A percentile compares a stretch with the other conserved stretches of the same genome.
phyloP scores from a whole-genome alignment of 768 basidiomycete species.

The Trametes gibbosa region DNA sequence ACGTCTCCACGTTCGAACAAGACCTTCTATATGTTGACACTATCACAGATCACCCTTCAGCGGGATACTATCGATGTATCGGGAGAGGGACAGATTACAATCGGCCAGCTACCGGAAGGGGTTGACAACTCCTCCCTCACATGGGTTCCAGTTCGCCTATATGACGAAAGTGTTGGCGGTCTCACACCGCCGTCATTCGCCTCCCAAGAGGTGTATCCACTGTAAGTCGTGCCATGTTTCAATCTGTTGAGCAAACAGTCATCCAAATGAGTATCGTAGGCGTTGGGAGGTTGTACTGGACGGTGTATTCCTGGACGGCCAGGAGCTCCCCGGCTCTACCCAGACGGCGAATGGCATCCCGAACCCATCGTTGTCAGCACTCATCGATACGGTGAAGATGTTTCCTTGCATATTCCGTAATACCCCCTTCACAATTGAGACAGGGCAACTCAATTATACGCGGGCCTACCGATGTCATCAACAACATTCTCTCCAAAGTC shows the following conservation, averaged over 20 bases:
- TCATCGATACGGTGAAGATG: conserved; percentile 65
- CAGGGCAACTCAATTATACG: conserved; percentile 79
- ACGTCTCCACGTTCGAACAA: not conserved
- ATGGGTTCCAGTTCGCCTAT: conserved; percentile 64
- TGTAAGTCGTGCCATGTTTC: conserved; percentile 16
- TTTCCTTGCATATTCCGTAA: not conserved
- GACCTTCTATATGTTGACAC: not conserved
- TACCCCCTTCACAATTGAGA: not conserved
- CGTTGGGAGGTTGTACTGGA: conserved; percentile 72
- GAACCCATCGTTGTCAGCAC: conserved; percentile 48
- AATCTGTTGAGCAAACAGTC: not conserved
- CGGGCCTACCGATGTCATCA: conserved; percentile 65
- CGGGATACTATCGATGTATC: conserved; percentile 65
- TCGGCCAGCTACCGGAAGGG: conserved; percentile 61
- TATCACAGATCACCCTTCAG: conserved; percentile 55
- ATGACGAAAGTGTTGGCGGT: conserved; percentile 51
- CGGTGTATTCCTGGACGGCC: conserved; percentile 69
- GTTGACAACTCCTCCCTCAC: conserved; percentile 52
- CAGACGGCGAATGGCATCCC: conserved; percentile 43
- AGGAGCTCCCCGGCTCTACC: conserved; percentile 53
- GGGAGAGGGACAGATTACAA: conserved; percentile 63
- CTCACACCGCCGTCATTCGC: conserved; percentile 56
- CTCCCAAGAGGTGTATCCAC: conserved; percentile 54
- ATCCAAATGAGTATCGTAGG: not conserved
- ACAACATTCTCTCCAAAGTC: conserved; percentile 41